Evolutionary conservation across 768 basidiomycete genomes (phyloP).

Genomic region (Suillus luteus): DNA sequence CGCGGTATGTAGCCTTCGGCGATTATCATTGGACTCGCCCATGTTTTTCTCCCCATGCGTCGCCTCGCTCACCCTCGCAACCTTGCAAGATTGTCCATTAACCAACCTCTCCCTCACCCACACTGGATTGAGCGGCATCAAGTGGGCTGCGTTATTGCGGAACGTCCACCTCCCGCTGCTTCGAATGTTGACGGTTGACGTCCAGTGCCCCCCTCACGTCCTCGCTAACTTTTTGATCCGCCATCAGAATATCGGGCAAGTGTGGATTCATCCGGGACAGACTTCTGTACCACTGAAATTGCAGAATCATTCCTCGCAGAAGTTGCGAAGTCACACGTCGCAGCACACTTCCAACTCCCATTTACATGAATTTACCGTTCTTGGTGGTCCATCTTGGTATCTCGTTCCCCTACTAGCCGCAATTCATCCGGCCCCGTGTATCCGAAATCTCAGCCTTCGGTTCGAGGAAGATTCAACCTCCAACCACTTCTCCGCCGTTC

Average conservation of each 20-base stretch:
- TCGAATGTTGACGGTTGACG: neutral
- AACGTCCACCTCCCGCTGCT: constrained; percentile 1
- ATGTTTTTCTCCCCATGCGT: constrained; percentile 1
- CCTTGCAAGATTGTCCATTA: neutral
- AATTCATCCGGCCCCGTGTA: neutral
- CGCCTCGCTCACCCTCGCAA: neutral
- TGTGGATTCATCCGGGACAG: neutral
- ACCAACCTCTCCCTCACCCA: constrained; percentile 2
- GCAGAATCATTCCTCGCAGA: neutral
- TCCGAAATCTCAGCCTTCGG: neutral
- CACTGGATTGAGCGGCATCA: neutral
- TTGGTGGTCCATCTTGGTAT: neutral
- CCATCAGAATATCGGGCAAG: neutral
- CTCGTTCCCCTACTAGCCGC: neutral
- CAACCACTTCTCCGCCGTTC: neutral
- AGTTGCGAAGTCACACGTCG: neutral
- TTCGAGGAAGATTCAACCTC: neutral
- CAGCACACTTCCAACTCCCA: neutral
- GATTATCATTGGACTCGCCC: neutral
- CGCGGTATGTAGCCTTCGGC: neutral
- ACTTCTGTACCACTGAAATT: neutral
- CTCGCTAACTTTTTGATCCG: neutral
- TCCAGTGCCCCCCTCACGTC: neutral
- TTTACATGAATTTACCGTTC: neutral
- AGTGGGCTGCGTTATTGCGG: neutral